phyloP scores from a whole-genome alignment of 805 yeast genomes.

The Tetrapisispora iriomotensis region DNA sequence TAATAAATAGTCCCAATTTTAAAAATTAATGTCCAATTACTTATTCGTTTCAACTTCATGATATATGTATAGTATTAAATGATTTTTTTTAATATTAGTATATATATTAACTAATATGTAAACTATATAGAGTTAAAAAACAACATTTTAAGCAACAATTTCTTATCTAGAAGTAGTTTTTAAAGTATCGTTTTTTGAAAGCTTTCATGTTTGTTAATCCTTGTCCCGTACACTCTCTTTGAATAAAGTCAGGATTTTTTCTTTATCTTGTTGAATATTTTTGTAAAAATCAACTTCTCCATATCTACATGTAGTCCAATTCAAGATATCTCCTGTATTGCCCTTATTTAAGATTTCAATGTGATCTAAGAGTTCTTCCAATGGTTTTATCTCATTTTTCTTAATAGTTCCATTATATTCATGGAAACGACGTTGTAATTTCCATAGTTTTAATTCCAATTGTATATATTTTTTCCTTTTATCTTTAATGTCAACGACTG shows the following conservation, averaged over 20 bases:
- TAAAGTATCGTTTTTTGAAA: background rate
- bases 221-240: conserved; percentile 1
- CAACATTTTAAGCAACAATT: background rate
- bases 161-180: no score
- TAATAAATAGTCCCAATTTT: conserved; percentile 1
- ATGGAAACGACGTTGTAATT: conserved; percentile 17
- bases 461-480: conserved; percentile 9
- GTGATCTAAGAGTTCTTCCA: conserved; percentile 18
- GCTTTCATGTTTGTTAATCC: background rate
- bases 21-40: conserved; percentile 3
- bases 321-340: conserved; percentile 21
- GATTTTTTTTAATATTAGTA: background rate
- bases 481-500: background rate
- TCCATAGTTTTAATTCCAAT: conserved; percentile 18
- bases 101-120: conserved; percentile 1
- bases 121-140: conserved; percentile 2
- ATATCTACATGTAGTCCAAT: conserved; percentile 27
- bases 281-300: conserved; percentile 25
- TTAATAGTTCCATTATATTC: conserved; percentile 11
- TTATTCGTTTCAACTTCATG: background rate
- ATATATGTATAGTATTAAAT: background rate
- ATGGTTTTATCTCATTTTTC: conserved; percentile 12
- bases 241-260: conserved; percentile 14
- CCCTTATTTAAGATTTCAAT: conserved; percentile 17
- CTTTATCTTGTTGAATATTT: conserved; percentile 17